These are phyloP conservation scores for Exophiala sideris DNA, from an alignment of 2,329 filamentous ascomycete genomes.

Conservation along the genomic window DNA sequence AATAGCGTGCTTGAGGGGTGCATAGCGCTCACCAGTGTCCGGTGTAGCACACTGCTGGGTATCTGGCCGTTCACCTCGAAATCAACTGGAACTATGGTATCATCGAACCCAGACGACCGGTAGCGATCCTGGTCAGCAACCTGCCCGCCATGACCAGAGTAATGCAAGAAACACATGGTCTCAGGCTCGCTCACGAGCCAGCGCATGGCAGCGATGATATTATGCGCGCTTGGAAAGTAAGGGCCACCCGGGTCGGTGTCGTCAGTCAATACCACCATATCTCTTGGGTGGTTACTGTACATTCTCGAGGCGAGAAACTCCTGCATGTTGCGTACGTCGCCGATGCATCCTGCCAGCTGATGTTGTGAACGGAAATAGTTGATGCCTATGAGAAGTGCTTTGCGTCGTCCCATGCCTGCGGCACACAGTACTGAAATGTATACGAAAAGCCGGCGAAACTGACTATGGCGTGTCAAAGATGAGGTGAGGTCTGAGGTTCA, in stretches of 20 bases:
- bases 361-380: constrained; percentile 49
- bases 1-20: constrained; percentile 36
- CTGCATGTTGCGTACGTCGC: constrained; percentile 49
- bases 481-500: background rate
- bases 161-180: constrained; percentile 49
- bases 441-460: background rate
- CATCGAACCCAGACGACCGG: constrained; percentile 37
- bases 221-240: constrained; percentile 41
- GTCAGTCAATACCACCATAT: constrained; percentile 48
- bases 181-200: constrained; percentile 49
- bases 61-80: constrained; percentile 54
- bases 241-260: constrained; percentile 45
- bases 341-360: constrained; percentile 47
- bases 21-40: constrained; percentile 35
- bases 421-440: background rate
- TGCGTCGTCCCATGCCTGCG: constrained; percentile 29
- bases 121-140: constrained; percentile 37
- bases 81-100: constrained; percentile 55
- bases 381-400: constrained; percentile 54
- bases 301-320: constrained; percentile 45
- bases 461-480: too few relatives aligned
- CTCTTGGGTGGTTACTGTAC: constrained; percentile 40
- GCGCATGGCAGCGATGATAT: constrained; percentile 53
- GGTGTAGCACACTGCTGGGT: constrained; percentile 42
- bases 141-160: constrained; percentile 59